Evolutionary conservation across 2,329 filamentous ascomycete genomes (phyloP).

Genomic region (Pyricularia pennisetigena): DNA sequence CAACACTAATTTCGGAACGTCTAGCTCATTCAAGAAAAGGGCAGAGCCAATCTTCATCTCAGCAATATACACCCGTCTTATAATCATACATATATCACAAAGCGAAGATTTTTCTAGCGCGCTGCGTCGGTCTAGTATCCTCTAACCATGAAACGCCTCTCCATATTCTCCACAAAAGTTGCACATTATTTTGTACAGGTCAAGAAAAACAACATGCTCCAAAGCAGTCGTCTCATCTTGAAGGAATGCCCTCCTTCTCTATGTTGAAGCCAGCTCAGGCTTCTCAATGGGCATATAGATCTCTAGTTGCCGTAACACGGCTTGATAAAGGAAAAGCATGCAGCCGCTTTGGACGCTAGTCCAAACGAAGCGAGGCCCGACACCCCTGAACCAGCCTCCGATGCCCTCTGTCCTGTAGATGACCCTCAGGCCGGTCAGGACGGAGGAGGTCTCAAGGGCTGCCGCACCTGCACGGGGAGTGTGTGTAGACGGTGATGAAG

Average conservation of each 20-base stretch:
- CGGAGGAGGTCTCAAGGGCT: slow-evolving; percentile 79
- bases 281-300: slow-evolving; percentile 27
- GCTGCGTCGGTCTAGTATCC: slow-evolving; percentile 1
- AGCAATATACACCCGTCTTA: neutral
- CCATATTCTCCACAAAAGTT: slow-evolving; percentile 3
- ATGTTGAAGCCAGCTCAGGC: slow-evolving; percentile 7
- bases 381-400: slow-evolving; percentile 85
- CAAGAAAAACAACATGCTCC: neutral
- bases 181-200: slow-evolving; percentile 2
- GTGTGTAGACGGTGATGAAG: slow-evolving; percentile 78
- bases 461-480: slow-evolving; percentile 69
- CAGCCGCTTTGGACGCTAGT: slow-evolving; percentile 95
- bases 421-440: slow-evolving; percentile 71
- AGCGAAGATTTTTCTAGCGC: slow-evolving; percentile 6
- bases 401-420: slow-evolving; percentile 89
- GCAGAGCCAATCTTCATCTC: no score
- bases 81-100: neutral
- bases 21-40: neutral
- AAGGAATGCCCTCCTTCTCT: neutral
- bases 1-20: neutral
- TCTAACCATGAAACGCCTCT: slow-evolving; percentile 6
- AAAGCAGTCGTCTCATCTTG: neutral
- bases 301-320: slow-evolving; percentile 69
- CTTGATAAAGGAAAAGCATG: slow-evolving; percentile 94
- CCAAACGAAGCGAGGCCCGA: slow-evolving; percentile 89